phyloP scores from a whole-genome alignment of 2,329 filamentous ascomycete species.

The Curvularia lunata region DNA sequence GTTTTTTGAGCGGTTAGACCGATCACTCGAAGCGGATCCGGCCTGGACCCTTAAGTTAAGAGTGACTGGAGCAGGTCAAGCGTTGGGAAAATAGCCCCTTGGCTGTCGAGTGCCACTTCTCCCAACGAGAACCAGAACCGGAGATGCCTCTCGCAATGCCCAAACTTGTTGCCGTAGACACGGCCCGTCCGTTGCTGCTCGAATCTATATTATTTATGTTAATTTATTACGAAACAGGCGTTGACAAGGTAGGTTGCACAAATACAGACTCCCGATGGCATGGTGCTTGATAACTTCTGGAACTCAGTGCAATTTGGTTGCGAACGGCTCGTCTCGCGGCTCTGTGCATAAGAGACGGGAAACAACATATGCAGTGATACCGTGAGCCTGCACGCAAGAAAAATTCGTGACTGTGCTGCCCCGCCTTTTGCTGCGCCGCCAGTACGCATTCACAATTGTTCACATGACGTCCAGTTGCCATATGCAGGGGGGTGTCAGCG shows the following conservation, averaged over 20 bases:
- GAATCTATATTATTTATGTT: not conserved
- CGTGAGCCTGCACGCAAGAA: not conserved
- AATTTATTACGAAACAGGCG: not conserved
- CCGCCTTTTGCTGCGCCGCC: conserved; percentile 8
- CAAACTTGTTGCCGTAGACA: not conserved
- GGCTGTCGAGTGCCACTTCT: not conserved
- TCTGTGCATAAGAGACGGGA: not conserved
- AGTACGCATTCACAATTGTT: conserved; percentile 6
- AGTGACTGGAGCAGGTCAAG: not conserved
- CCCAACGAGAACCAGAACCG: not conserved
- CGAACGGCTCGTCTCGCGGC: not conserved
- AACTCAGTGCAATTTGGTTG: not conserved
- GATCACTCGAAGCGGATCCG: not conserved
- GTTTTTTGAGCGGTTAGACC: not conserved
- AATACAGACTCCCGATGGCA: not conserved
- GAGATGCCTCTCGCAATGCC: not conserved
- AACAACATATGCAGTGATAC: not conserved
- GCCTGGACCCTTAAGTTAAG: not conserved
- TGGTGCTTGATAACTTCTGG: not conserved
- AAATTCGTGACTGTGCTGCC: conserved; percentile 5
- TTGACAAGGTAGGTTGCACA: not conserved
- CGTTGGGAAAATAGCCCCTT: conserved; percentile 2
- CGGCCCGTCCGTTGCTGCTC: not conserved
- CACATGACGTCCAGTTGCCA: conserved; percentile 19
- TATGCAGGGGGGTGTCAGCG: conserved; percentile 3